Conservation (phyloP, 2,329 filamentous ascomycete genomes). For the Salinomyces thailandicus region DNA sequence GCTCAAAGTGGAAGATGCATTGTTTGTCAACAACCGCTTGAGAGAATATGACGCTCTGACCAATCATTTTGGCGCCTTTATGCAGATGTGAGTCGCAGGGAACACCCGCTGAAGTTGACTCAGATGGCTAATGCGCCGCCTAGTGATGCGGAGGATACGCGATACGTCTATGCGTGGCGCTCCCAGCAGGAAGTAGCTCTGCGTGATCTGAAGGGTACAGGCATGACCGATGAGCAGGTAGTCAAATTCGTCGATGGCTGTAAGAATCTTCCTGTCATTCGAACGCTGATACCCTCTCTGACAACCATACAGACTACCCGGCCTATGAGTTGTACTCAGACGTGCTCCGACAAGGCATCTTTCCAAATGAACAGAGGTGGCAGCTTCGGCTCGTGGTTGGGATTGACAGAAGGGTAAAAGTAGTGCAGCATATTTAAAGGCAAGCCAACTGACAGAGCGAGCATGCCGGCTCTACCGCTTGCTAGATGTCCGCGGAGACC, state of each 20-base stretch:
- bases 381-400: conserved; percentile 43
- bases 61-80: conserved; percentile 50
- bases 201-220: conserved; percentile 54
- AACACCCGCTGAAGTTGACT: neutral
- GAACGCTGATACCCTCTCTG: neutral
- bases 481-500: too few relatives aligned
- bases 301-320: conserved; percentile 32
- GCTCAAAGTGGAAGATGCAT: conserved; percentile 46
- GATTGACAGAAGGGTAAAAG: conserved; percentile 33
- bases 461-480: too few relatives aligned
- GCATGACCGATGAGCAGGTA: conserved; percentile 77
- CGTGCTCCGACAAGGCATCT: conserved; percentile 39
- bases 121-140: neutral
- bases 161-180: conserved; percentile 77
- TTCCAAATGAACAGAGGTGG: conserved; percentile 31
- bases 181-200: conserved; percentile 67
- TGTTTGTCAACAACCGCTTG: conserved; percentile 50
- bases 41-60: conserved; percentile 50
- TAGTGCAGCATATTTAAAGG: conserved; percentile 11
- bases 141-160: conserved; percentile 58
- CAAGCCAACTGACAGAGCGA: too few relatives aligned
- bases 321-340: conserved; percentile 48
- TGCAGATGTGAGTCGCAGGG: conserved; percentile 47
- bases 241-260: conserved; percentile 61
- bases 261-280: conserved; percentile 22